Percentiles rank a stretch among this genome's conserved stretches.
phyloP scores from a whole-genome alignment of 768 basidiomycete species.

The Lactarius deliciosus region DNA sequence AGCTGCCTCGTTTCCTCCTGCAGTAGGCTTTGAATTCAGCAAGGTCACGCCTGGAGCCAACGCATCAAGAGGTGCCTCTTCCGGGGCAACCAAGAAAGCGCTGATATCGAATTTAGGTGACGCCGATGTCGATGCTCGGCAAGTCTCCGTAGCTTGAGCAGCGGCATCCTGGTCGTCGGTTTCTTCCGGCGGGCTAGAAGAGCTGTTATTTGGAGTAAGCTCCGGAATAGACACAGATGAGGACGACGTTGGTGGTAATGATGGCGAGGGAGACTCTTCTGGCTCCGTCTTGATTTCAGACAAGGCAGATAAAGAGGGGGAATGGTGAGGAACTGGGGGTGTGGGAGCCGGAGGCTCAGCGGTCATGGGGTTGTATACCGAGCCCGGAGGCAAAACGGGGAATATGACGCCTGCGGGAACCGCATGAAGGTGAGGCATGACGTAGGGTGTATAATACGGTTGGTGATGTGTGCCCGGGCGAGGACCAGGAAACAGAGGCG shows the following conservation, averaged over 20 bases:
- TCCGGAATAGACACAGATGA: slow-evolving; percentile 28
- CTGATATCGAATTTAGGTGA: slow-evolving; percentile 25
- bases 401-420: slow-evolving; percentile 67
- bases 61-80: slow-evolving; percentile 29
- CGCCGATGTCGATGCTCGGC: slow-evolving; percentile 14
- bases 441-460: slow-evolving; percentile 53
- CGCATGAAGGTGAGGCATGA: slow-evolving; percentile 42
- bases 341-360: slow-evolving; percentile 23
- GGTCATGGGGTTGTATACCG: slow-evolving; percentile 39
- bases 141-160: slow-evolving; percentile 4
- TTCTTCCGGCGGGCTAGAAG: slow-evolving; percentile 30
- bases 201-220: slow-evolving; percentile 31
- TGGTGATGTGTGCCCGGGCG: slow-evolving; percentile 61
- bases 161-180: slow-evolving; percentile 18
- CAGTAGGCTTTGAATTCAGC: slow-evolving; percentile 7
- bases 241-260: slow-evolving; percentile 24
- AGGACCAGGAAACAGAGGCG: slow-evolving; percentile 35
- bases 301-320: slow-evolving; percentile 22
- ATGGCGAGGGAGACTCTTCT: slow-evolving; percentile 27
- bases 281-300: slow-evolving; percentile 22
- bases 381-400: slow-evolving; percentile 63
- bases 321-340: slow-evolving; percentile 12
- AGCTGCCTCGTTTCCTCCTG: neutral
- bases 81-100: slow-evolving; percentile 28
- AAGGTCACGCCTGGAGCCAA: slow-evolving; percentile 29